Evolutionary conservation across 1,284 basidiomycete genomes (phyloP), one percentile per base, ranked within the genome.

Genomic region (Pyrrhoderma lamaoense): DNA sequence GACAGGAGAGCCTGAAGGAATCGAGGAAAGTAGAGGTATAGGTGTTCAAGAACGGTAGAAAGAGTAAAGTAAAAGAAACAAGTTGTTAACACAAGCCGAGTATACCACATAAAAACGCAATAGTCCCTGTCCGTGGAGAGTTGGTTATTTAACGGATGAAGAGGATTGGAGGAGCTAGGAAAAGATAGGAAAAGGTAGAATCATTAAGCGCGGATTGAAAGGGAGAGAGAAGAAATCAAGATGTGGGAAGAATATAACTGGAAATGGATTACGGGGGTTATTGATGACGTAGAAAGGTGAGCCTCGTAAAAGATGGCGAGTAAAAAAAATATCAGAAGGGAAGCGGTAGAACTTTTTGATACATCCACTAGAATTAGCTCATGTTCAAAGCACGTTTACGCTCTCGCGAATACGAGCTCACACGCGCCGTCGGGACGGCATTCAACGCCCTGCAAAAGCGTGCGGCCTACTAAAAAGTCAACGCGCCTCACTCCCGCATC

Each of bases 401-500:
- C 58, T 68, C 11, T 71, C 9, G 67, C 68, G 57, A 78, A 77
- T 55, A 78, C 67, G 42, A 77, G 69, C 58, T 71, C 77, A 52
- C 72, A 75, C 7, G 68, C 66, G 42, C 72, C 63, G 47, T 8
- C 68, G 65, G 3, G 62, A 58, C 46, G 69, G 67, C 62, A 74
- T 58, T 84, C 81, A 53, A 85, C 70, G 35, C 82, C 82, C 39
- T 80, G 69, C 39, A 85, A 62, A 50, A 70, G 65, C 36, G 78
- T 82, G 60, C 80, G 82, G 34, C 74, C 72, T 25, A 77, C 77
- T 37, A 85, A 68, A 73, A 78, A 85, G 64, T 85, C 82, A 16
- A 84, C 64, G 42, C 82, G 66, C 45, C 79, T 71, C 25, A 85
- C 79, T 31, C 83, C 83, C 25, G 72, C 71, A 45, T 82, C 79